Conservation (phyloP, 2,329 filamentous ascomycete species). For the Sphaerulina populicola region DNA sequence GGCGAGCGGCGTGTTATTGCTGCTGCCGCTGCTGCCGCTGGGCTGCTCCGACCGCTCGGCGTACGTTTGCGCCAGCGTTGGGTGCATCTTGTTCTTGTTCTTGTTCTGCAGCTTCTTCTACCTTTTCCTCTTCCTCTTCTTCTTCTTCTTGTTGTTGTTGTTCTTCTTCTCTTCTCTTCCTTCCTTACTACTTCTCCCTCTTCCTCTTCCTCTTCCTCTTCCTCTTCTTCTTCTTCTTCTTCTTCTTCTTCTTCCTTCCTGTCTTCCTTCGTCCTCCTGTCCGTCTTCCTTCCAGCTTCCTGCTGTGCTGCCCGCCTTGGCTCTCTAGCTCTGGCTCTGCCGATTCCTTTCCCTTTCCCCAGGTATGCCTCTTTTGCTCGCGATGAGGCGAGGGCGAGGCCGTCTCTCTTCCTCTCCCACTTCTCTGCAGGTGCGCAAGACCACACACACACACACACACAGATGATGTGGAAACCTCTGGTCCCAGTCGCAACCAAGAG, state of each 20-base stretch:
- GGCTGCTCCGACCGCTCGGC: constrained; percentile 39
- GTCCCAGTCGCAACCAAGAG: no score
- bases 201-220: not conserved
- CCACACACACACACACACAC: no score
- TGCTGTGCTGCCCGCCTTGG: no score
- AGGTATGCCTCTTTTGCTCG: no score
- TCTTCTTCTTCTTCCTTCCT: not conserved
- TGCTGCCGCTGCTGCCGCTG: no score
- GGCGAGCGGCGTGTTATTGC: constrained; percentile 38
- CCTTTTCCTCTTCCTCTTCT: not conserved
- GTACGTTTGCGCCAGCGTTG: constrained; percentile 39
- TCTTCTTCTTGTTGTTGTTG: not conserved
- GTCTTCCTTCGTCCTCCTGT: not conserved
- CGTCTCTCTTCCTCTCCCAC: no score
- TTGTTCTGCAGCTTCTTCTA: not conserved
- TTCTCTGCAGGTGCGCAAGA: no score
- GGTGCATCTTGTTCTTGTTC: constrained; percentile 23
- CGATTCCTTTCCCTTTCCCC: no score
- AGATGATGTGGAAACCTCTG: no score
- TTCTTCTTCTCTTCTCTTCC: not conserved
- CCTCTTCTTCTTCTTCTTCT: not conserved
- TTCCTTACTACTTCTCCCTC: not conserved
- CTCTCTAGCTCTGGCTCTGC: no score
- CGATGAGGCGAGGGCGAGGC: no score
- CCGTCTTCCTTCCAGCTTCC: not conserved